These are phyloP conservation scores for Daldinia eschscholtzii DNA, from an alignment of 2,329 filamentous ascomycete genomes.

Conservation along the genomic window DNA sequence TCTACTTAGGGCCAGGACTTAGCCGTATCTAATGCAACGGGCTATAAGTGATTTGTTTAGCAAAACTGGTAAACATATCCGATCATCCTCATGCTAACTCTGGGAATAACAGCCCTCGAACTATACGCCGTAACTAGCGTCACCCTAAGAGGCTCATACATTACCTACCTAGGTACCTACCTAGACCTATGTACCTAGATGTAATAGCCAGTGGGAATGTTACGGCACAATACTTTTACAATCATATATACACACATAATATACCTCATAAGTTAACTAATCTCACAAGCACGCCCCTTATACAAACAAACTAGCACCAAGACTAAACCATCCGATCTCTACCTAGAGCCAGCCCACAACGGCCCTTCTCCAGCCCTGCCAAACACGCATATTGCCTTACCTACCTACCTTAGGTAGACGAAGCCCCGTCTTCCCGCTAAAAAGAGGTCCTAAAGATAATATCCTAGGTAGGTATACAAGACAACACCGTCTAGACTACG, in stretches of 20 bases:
- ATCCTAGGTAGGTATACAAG: not conserved
- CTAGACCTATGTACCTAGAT: not conserved
- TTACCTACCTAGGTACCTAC: too few species aligned
- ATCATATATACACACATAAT: too few species aligned
- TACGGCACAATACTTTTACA: too few species aligned
- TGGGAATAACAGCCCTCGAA: not conserved
- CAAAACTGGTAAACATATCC: not conserved
- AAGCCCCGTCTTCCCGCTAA: not conserved
- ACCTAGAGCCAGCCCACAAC: not conserved
- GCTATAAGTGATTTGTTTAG: too few species aligned
- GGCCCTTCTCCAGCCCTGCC: not conserved
- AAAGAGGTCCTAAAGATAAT: not conserved
- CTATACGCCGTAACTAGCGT: not conserved
- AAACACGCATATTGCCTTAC: slow-evolving; percentile 7
- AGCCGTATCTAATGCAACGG: too few species aligned
- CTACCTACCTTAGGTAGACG: not conserved
- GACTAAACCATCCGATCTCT: not conserved
- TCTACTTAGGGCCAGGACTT: too few species aligned
- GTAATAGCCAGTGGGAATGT: too few species aligned
- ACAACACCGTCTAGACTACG: not conserved
- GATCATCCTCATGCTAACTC: not conserved
- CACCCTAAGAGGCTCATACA: not conserved
- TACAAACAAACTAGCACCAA: not conserved
- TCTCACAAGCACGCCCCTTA: not conserved
- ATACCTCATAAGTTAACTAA: not conserved